phyloP scores from a whole-genome alignment of 2,329 filamentous ascomycete genomes.

The Cladosporium austrohemisphaericum region DNA sequence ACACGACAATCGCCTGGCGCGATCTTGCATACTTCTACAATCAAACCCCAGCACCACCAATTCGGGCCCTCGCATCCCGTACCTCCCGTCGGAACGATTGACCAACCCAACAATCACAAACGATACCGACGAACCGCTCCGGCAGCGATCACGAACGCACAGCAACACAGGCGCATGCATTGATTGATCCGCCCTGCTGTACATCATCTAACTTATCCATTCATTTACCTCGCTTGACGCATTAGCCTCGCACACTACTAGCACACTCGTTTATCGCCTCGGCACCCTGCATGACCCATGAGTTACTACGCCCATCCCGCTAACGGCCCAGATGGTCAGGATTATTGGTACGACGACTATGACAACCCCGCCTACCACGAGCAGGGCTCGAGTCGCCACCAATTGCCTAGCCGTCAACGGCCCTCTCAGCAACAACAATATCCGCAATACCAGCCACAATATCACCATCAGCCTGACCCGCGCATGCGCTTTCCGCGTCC shows the following conservation, averaged over 20 bases:
- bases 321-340: constrained; percentile 6
- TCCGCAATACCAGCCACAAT: neutral
- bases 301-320: constrained; percentile 1
- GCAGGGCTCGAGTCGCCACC: constrained; percentile 8
- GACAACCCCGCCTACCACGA: constrained; percentile 13
- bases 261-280: neutral
- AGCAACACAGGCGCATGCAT: constrained; percentile 12
- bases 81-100: constrained; percentile 6
- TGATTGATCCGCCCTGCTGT: constrained; percentile 10
- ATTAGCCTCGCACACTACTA: neutral
- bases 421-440: neutral
- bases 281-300: constrained; percentile 14
- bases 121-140: constrained; percentile 1
- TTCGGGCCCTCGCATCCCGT: constrained; percentile 7
- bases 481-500: constrained; percentile 15
- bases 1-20: constrained; percentile 7
- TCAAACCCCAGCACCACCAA: neutral
- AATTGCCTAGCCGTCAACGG: neutral
- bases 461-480: constrained; percentile 4
- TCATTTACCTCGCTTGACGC: constrained; percentile 3
- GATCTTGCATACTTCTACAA: constrained; percentile 1
- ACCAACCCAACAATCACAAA: constrained; percentile 4
- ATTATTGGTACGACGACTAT: constrained; percentile 8
- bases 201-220: constrained; percentile 3
- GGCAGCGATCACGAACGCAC: constrained; percentile 7